These are phyloP conservation scores for Carex sylvatica DNA, from an alignment of 202 grass and related monocot genomes.

Conservation along the genomic window DNA sequence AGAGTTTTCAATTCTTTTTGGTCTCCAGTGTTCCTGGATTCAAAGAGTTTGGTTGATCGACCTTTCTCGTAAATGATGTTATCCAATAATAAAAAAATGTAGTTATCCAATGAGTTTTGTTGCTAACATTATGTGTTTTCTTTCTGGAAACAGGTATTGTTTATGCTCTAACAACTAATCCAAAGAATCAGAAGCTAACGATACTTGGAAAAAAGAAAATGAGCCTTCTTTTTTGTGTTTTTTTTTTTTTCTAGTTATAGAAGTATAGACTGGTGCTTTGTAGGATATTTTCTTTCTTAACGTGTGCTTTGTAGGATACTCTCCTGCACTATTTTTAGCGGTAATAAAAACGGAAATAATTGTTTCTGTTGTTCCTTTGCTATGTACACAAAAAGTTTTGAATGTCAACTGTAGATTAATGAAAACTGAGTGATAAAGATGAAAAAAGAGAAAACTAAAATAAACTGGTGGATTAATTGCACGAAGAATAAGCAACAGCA, in stretches of 20 bases:
- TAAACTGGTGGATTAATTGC: too few species aligned
- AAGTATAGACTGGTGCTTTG: neutral
- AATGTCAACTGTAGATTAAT: too few species aligned
- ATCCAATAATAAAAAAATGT: too few species aligned
- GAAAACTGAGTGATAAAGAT: too few species aligned
- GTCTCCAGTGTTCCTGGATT: too few species aligned
- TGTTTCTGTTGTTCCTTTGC: neutral
- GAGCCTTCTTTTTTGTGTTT: too few species aligned
- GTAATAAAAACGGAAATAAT: neutral
- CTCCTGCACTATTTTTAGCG: neutral
- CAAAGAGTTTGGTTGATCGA: neutral
- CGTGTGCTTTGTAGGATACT: conserved; percentile 5
- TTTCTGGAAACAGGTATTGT: neutral
- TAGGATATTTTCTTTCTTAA: neutral
- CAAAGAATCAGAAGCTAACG: neutral
- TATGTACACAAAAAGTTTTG: neutral
- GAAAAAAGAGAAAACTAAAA: too few species aligned
- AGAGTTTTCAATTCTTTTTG: neutral
- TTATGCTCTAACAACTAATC: neutral
- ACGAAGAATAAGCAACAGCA: neutral
- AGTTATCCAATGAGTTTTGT: too few species aligned
- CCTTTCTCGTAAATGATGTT: too few species aligned
- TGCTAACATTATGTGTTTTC: too few species aligned
- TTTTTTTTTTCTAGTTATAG: too few species aligned
- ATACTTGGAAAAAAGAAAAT: neutral